phyloP scores from a whole-genome alignment of 306 rosid genomes.

The Quercus bicolor region DNA sequence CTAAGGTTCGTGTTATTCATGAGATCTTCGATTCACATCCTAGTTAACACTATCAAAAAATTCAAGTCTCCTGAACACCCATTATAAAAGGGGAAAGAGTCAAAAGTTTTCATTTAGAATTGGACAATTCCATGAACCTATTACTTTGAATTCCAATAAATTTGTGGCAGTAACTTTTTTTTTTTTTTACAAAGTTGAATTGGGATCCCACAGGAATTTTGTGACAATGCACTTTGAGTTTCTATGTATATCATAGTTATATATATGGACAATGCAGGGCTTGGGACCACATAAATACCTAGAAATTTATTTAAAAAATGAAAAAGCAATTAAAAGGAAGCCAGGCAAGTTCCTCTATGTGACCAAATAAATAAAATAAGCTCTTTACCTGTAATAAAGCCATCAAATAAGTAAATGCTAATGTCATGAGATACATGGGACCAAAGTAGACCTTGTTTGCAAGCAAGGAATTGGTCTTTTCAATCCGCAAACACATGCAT shows the following conservation, averaged over 20 bases:
- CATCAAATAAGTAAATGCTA: not conserved
- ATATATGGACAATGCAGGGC: not conserved
- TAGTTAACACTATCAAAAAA: no score
- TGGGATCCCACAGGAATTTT: not conserved
- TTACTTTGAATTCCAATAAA: not conserved
- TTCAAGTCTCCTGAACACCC: no score
- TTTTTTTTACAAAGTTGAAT: not conserved
- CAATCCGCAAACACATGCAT: not conserved
- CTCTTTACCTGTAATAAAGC: not conserved
- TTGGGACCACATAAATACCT: not conserved
- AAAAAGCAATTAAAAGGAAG: not conserved
- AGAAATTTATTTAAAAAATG: not conserved
- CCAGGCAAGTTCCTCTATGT: not conserved
- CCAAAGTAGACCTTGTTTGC: slow-evolving; percentile 25
- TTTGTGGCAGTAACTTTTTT: not conserved
- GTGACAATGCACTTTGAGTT: not conserved
- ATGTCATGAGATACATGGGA: slow-evolving; percentile 27
- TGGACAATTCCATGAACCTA: not conserved
- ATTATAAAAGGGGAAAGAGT: no score
- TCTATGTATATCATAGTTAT: not conserved
- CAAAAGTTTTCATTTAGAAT: not conserved
- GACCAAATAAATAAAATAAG: not conserved
- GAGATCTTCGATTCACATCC: no score
- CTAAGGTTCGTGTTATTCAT: no score
- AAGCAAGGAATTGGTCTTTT: slow-evolving; percentile 42